phyloP scores from a whole-genome alignment of 176 grass and related monocot species.

The Oryza glumipatula region DNA sequence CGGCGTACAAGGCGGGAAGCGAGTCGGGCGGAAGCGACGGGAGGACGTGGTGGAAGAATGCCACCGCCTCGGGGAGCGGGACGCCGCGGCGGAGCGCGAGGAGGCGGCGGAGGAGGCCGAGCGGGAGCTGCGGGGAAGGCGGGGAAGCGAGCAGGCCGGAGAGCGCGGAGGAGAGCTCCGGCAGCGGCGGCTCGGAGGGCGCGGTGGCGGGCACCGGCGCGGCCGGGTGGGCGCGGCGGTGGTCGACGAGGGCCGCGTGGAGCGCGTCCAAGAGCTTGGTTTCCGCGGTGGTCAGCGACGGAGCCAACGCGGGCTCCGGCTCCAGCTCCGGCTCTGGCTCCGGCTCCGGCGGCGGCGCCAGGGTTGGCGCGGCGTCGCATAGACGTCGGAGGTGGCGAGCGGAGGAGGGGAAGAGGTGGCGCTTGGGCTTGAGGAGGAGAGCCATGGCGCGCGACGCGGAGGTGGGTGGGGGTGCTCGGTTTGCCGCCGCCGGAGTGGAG shows the following conservation, averaged over 20 bases:
- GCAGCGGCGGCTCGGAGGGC: constrained; percentile 45
- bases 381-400: constrained; percentile 34
- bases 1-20: constrained; percentile 44
- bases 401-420: constrained; percentile 9
- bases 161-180: constrained; percentile 42
- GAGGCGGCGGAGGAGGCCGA: constrained; percentile 59
- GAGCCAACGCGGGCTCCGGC: not conserved
- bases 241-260: constrained; percentile 60
- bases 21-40: constrained; percentile 39
- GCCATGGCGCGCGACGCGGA: constrained; percentile 52
- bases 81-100: constrained; percentile 66
- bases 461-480: not conserved
- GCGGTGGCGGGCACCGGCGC: constrained; percentile 9
- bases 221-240: constrained; percentile 58
- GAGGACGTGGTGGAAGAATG: constrained; percentile 70
- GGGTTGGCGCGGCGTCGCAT: constrained; percentile 33
- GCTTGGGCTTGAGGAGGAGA: constrained; percentile 59
- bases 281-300: constrained; percentile 45
- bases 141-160: constrained; percentile 48
- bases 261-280: constrained; percentile 70
- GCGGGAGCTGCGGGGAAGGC: constrained; percentile 45
- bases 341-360: not conserved
- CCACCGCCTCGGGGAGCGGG: constrained; percentile 65
- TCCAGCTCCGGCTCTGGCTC: not conserved
- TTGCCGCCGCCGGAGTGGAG: not conserved